A percentile compares a stretch with the other conserved stretches of the same genome.
Conservation (phyloP, 371 early-diverging fungal genomes). For the Haplosporangium sp. region DNA sequence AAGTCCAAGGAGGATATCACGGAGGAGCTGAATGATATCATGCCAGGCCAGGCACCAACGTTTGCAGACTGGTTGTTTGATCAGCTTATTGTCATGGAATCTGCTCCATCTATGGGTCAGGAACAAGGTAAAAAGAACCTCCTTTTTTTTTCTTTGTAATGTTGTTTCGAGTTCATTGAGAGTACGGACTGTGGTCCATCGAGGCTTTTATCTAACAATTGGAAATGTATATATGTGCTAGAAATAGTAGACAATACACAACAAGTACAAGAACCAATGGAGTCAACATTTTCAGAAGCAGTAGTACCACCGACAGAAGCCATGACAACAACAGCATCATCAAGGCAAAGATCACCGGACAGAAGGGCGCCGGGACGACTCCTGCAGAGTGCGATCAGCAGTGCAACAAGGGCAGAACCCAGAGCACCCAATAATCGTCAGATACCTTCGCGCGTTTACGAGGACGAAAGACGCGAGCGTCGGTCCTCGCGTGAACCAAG, state of each 20-base stretch:
- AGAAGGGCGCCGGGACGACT: slow-evolving; percentile 26
- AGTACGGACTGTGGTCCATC: too few species aligned
- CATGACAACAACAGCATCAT: slow-evolving; percentile 3
- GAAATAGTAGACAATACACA: too few species aligned
- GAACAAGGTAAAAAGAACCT: slow-evolving; percentile 29
- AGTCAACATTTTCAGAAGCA: too few species aligned
- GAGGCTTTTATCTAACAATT: too few species aligned
- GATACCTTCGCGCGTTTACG: slow-evolving; percentile 37
- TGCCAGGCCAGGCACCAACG: slow-evolving; percentile 14
- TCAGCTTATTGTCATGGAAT: too few species aligned
- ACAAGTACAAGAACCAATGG: too few species aligned
- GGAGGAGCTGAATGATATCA: slow-evolving; percentile 46
- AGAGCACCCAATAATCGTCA: slow-evolving; percentile 13
- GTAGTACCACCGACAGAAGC: neutral
- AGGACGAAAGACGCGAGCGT: slow-evolving; percentile 14
- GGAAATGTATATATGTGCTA: too few species aligned
- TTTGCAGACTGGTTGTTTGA: slow-evolving; percentile 50
- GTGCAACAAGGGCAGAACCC: slow-evolving; percentile 27
- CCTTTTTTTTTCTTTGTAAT: neutral
- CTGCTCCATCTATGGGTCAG: too few species aligned
- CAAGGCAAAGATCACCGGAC: slow-evolving; percentile 11
- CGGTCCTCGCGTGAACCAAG: slow-evolving; percentile 32
- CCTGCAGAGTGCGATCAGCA: slow-evolving; percentile 42
- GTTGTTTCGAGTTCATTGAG: too few species aligned
- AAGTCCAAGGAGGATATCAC: slow-evolving; percentile 44